Conservation (phyloP, 768 basidiomycete genomes). For the Mycena galericulata region DNA sequence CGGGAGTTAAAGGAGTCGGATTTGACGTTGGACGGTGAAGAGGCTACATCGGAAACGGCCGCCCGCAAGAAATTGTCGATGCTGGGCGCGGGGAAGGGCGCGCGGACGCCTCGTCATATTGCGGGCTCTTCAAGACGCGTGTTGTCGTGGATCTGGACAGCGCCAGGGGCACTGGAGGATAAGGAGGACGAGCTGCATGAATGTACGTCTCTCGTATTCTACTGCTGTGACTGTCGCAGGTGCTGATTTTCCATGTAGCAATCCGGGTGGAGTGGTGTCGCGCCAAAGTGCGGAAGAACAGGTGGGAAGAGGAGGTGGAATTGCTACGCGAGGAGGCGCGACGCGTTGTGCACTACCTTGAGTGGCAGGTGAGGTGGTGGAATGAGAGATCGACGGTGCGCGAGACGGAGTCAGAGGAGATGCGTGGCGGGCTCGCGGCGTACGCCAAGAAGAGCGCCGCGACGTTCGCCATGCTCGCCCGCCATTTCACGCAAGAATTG, state of each 20-base stretch:
- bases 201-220: background rate
- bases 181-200: background rate
- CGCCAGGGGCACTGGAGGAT: background rate
- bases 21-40: no score
- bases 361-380: constrained; percentile 14
- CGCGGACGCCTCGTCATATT: no score
- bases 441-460: constrained; percentile 6
- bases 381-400: background rate
- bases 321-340: constrained; percentile 30
- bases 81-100: no score
- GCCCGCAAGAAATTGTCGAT: no score
- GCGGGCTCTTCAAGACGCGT: background rate
- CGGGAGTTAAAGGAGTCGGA: no score
- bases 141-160: background rate
- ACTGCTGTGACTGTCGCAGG: no score
- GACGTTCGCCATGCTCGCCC: background rate
- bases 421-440: background rate
- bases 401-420: background rate
- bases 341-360: constrained; percentile 14
- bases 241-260: background rate
- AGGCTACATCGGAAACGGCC: no score
- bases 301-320: constrained; percentile 29
- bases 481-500: background rate
- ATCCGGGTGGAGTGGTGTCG: constrained; percentile 32
- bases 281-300: constrained; percentile 1